Percentiles rank a stretch among this genome's conserved stretches.
phyloP scores from a whole-genome alignment of 2,329 filamentous ascomycete species.

The Parasarocladium wereldwijsianum region DNA sequence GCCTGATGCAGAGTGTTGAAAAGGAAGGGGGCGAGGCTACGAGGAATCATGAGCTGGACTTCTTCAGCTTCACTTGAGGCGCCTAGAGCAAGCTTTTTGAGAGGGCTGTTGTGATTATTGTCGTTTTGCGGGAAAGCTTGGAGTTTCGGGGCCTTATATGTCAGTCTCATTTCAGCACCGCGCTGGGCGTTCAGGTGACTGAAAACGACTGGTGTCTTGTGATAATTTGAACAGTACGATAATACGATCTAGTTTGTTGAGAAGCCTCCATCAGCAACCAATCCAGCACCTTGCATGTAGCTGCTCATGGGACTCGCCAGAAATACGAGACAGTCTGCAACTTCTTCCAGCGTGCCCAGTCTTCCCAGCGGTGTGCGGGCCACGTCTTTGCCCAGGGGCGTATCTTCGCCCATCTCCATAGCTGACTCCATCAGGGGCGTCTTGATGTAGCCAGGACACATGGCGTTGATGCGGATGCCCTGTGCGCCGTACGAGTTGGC shows the following conservation, averaged over 20 bases:
- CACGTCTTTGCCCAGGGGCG: conserved; percentile 22
- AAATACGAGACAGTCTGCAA: conserved; percentile 36
- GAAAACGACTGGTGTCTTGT: too few relatives aligned
- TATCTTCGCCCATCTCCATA: conserved; percentile 11
- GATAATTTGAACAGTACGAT: too few relatives aligned
- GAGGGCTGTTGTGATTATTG: too few relatives aligned
- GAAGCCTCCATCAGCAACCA: conserved; percentile 32
- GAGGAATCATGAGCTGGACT: conserved; percentile 24
- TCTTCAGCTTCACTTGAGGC: conserved; percentile 17
- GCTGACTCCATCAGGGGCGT: conserved; percentile 21
- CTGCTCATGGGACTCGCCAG: conserved; percentile 36
- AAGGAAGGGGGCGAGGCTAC: conserved; percentile 11
- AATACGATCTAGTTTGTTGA: conserved; percentile 17
- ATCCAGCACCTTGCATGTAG: conserved; percentile 31
- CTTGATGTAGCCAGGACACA: conserved; percentile 38
- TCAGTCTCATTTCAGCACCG: too few relatives aligned
- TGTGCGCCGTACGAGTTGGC: conserved; percentile 33
- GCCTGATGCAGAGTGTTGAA: conserved; percentile 15
- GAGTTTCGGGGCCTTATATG: too few relatives aligned
- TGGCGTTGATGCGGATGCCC: conserved; percentile 43
- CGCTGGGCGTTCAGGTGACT: too few relatives aligned
- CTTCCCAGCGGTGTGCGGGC: conserved; percentile 30
- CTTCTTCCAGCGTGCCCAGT: conserved; percentile 32
- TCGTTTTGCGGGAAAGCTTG: too few relatives aligned
- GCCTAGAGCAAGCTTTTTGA: too few relatives aligned